A percentile compares a stretch with the other conserved stretches of the same genome.
Evolutionary conservation across 768 basidiomycete genomes (phyloP).

Genomic region (Mycena pura): DNA sequence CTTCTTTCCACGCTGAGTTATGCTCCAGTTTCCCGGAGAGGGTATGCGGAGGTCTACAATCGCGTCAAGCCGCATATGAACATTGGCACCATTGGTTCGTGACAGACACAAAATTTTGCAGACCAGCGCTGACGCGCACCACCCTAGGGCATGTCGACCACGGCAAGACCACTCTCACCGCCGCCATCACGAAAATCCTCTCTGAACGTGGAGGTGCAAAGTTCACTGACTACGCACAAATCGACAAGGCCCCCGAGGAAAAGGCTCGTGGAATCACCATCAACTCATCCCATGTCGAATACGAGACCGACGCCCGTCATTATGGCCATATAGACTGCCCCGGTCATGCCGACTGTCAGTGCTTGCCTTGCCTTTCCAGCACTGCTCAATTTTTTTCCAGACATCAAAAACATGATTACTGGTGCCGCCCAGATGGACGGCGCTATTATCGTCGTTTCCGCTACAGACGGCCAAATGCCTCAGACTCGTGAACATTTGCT

Average conservation of each 20-base stretch:
- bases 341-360: constrained; percentile 91
- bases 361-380: constrained; percentile 13
- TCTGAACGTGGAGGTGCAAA: constrained; percentile 75
- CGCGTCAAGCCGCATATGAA: constrained; percentile 92
- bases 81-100: constrained; percentile 88
- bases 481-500: constrained; percentile 98
- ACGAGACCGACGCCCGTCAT: constrained; percentile 88
- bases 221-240: constrained; percentile 96
- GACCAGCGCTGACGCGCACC: constrained; percentile 3
- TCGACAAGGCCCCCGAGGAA: constrained; percentile 99
- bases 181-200: constrained; percentile 94
- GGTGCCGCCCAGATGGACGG: constrained; percentile 99
- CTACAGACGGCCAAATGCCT: constrained; percentile 99
- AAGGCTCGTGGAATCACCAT: constrained; percentile 99
- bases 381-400: constrained; percentile 45
- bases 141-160: constrained; percentile 95
- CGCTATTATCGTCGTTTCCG: constrained; percentile 95
- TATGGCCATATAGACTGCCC: constrained; percentile 99
- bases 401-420: constrained; percentile 99
- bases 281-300: constrained; percentile 98
- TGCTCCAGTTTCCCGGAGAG: constrained; percentile 57
- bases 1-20: background rate
- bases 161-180: constrained; percentile 97
- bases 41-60: constrained; percentile 81
- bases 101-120: constrained; percentile 21